These are phyloP conservation scores for Taxawa tesnikishii DNA, from an alignment of 2,329 filamentous ascomycete species.

Conservation along the genomic window DNA sequence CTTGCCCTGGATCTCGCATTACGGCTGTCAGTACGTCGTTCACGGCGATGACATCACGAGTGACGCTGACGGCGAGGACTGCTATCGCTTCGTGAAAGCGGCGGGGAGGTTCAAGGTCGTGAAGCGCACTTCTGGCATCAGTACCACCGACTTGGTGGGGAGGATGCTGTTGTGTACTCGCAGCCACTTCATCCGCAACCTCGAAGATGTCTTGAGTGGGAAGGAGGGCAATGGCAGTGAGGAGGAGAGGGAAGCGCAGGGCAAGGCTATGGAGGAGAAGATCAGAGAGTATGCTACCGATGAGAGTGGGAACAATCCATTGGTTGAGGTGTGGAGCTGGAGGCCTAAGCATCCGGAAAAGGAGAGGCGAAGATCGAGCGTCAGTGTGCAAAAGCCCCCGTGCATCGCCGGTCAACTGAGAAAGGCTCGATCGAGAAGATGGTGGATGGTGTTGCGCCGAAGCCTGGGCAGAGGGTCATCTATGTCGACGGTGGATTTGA, in stretches of 20 bases:
- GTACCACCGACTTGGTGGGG: conserved; percentile 93
- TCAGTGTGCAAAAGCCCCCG: conserved; percentile 29
- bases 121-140: conserved; percentile 90
- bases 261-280: conserved; percentile 59
- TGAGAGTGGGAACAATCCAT: conserved; percentile 63
- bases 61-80: conserved; percentile 85
- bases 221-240: conserved; percentile 58
- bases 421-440: conserved; percentile 54
- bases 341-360: conserved; percentile 9
- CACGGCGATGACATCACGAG: conserved; percentile 97
- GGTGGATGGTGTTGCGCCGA: conserved; percentile 58
- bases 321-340: conserved; percentile 82
- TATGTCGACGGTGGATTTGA: conserved; percentile 98
- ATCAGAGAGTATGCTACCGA: conserved; percentile 83
- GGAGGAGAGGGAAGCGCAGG: conserved; percentile 53
- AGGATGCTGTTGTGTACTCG: conserved; percentile 95
- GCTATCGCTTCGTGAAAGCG: conserved; percentile 94
- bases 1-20: conserved; percentile 87
- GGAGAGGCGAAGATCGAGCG: conserved; percentile 2
- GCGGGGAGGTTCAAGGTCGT: conserved; percentile 93
- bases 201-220: conserved; percentile 56
- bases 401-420: conserved; percentile 25
- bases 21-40: conserved; percentile 89
- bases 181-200: conserved; percentile 64
- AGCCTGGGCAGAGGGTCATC: conserved; percentile 69